Conservation (phyloP, 1,284 basidiomycete species). For the Entoloma clypeatum region DNA sequence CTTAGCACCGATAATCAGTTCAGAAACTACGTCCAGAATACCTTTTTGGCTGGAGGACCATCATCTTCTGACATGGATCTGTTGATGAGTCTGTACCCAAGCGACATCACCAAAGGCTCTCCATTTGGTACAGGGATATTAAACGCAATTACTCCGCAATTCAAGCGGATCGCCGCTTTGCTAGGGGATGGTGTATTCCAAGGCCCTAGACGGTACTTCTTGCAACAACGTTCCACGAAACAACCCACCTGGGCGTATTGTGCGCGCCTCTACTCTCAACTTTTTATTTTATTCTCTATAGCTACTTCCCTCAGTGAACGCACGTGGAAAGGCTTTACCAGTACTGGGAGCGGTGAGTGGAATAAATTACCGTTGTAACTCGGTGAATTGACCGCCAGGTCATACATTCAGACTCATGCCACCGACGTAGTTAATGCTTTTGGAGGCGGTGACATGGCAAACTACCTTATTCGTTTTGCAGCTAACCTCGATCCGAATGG, state of each 20-base stretch:
- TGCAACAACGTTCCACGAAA: slow-evolving; percentile 37
- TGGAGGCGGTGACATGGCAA: slow-evolving; percentile 34
- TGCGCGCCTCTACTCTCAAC: slow-evolving; percentile 19
- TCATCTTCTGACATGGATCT: slow-evolving; percentile 26
- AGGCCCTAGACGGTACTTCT: slow-evolving; percentile 48
- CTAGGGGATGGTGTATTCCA: slow-evolving; percentile 54
- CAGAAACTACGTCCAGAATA: slow-evolving; percentile 13
- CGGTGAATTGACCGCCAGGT: slow-evolving; percentile 13
- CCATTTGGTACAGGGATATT: slow-evolving; percentile 46
- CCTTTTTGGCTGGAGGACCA: slow-evolving; percentile 31
- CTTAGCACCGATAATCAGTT: slow-evolving; percentile 16
- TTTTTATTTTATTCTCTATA: background rate
- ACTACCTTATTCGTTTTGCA: slow-evolving; percentile 42
- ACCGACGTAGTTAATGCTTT: slow-evolving; percentile 40
- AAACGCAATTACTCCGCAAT: slow-evolving; percentile 46
- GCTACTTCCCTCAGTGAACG: slow-evolving; percentile 34
- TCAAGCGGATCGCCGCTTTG: slow-evolving; percentile 50
- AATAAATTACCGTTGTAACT: background rate
- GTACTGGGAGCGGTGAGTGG: slow-evolving; percentile 41
- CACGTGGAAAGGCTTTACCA: slow-evolving; percentile 41
- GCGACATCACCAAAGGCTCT: slow-evolving; percentile 43
- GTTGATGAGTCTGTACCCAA: slow-evolving; percentile 39
- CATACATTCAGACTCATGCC: slow-evolving; percentile 29
- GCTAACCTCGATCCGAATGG: slow-evolving; percentile 47
- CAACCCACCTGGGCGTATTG: slow-evolving; percentile 48